Conservation (phyloP, 2,329 filamentous ascomycete genomes). For the Fonsecaea nubica region DNA sequence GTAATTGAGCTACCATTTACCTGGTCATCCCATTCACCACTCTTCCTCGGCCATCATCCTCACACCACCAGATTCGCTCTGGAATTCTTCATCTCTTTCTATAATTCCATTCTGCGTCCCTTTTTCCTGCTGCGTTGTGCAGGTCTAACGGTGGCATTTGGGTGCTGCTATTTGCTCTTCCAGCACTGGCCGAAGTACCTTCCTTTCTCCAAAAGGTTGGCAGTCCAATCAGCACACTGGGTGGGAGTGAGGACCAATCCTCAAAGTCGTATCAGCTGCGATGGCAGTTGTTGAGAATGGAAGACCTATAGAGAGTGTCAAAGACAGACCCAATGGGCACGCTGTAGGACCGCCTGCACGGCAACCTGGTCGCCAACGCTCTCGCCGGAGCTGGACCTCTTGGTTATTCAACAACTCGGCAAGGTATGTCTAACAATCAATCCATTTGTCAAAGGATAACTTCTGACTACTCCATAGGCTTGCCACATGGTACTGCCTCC, state of each 20-base stretch:
- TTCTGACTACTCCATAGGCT: slow-evolving; percentile 60
- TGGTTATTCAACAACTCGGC: slow-evolving; percentile 56
- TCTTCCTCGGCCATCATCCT: slow-evolving; percentile 19
- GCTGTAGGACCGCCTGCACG: slow-evolving; percentile 14
- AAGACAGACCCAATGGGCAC: slow-evolving; percentile 39
- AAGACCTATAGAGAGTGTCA: slow-evolving; percentile 43
- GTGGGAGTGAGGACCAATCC: background rate
- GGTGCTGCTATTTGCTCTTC: background rate
- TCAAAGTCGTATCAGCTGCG: slow-evolving; percentile 18
- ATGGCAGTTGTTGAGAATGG: slow-evolving; percentile 52
- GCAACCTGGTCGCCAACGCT: slow-evolving; percentile 15
- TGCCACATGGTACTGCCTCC: slow-evolving; percentile 82
- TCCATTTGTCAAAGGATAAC: background rate
- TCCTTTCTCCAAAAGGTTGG: slow-evolving; percentile 1
- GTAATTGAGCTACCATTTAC: slow-evolving; percentile 3
- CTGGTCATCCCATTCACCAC: slow-evolving; percentile 19
- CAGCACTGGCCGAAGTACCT: background rate
- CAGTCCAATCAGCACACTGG: slow-evolving; percentile 4
- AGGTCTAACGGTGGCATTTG: background rate
- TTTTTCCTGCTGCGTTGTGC: background rate
- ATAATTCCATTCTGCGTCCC: background rate
- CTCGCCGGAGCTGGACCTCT: slow-evolving; percentile 36
- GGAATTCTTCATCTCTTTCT: slow-evolving; percentile 4
- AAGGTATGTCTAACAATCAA: slow-evolving; percentile 54
- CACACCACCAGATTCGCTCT: background rate